These are phyloP conservation scores for Linnemannia exigua DNA, from an alignment of 192 early-diverging fungal species.

Conservation along the genomic window DNA sequence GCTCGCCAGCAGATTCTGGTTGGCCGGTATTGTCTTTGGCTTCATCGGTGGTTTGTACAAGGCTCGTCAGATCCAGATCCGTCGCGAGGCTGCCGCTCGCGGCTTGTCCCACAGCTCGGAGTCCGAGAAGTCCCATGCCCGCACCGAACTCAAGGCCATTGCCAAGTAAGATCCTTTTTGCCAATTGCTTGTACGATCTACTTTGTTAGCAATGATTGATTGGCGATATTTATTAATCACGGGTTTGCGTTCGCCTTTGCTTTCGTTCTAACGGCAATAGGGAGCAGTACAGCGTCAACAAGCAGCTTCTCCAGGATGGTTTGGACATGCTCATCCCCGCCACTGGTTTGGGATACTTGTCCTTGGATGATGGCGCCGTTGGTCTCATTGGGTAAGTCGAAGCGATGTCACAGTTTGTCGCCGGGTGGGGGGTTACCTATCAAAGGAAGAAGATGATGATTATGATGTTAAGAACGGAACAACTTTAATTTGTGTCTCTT, in stretches of 20 bases:
- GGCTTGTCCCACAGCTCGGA: constrained; percentile 44
- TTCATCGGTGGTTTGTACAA: constrained; percentile 76
- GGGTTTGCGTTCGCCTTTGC: not conserved
- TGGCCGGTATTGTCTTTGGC: constrained; percentile 73
- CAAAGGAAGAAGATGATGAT: not conserved
- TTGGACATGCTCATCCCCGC: constrained; percentile 81
- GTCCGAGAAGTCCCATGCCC: constrained; percentile 53
- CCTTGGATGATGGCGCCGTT: constrained; percentile 75
- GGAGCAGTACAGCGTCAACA: constrained; percentile 64
- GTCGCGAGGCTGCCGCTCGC: constrained; percentile 53
- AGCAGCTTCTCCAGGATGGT: constrained; percentile 73
- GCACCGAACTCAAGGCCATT: constrained; percentile 57
- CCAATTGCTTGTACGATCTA: not conserved
- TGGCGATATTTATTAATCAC: constrained; percentile 3
- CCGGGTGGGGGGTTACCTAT: no score
- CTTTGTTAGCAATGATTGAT: not conserved
- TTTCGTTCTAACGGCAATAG: constrained; percentile 43
- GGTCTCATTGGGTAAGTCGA: constrained; percentile 75
- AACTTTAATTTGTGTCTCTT: not conserved
- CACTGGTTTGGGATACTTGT: constrained; percentile 75
- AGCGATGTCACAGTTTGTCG: not conserved
- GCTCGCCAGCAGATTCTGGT: constrained; percentile 76
- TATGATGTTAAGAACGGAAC: not conserved
- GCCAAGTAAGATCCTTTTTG: constrained; percentile 57
- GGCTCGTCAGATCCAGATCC: constrained; percentile 67